Evolutionary conservation across 305 asterid species (phyloP), one percentile per base, ranked within the genome.

Genomic region (Solanum hybrid): DNA sequence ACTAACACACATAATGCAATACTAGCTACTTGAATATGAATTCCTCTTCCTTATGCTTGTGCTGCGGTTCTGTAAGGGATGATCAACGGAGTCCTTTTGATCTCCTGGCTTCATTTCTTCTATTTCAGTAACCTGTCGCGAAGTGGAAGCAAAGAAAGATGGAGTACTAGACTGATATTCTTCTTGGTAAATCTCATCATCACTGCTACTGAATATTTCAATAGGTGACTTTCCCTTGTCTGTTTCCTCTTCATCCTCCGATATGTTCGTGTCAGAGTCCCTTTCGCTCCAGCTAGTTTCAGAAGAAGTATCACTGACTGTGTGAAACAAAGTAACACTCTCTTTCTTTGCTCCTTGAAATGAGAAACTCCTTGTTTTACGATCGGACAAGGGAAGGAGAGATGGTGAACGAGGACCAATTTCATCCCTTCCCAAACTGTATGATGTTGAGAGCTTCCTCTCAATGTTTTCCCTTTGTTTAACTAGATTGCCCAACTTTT

Each of bases 391-490:
- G 3, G 98, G 98, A 78, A 96, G 96, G 41, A 96, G 89, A 33
- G 96, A 92, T 61, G 90, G 94, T 45, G 94, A 33, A 22, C 78
- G 90, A 34, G 92, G 45, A 37, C 81, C 89, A 87, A 90, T 92
- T 34, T 92, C 89, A 38, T 97, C 99, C 73, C 97, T 93, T 81
- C 98, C 98, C 86, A 97, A 92, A 92, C 99, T 97, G 89, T 97
- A 97, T 3, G 96, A 93, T 5, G 98, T 95, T 8, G 97, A 94
- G 91, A 97, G 98, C 94, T 95, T 97, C 91, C 96, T 93, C 90
- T 90, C 90, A 85, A 97, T 92, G 89, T 88, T 88, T 91, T 96
- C 98, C 91, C 98, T 94, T 92, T 93, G 95, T 90, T 90, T 97
- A 33, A 95, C 97, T 92, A 95, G 89, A 91, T 91, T 85, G 70